Evolutionary conservation across 2,329 filamentous ascomycete genomes (phyloP).

Genomic region (Botrytis fragariae): DNA sequence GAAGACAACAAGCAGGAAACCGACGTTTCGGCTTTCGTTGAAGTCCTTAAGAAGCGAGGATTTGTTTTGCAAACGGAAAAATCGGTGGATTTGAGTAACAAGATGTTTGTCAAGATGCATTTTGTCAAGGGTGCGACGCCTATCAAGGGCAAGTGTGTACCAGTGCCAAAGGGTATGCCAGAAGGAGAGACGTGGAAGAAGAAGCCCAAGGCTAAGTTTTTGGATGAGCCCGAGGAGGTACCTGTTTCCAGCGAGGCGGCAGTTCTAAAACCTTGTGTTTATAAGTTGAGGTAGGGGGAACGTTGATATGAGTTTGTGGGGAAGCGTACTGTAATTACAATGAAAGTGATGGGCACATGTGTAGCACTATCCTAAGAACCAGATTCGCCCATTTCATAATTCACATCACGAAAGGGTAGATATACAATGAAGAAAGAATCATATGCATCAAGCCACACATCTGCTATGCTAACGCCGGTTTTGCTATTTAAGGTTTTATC

Average conservation of each 20-base stretch:
- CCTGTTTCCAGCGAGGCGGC: constrained; percentile 61
- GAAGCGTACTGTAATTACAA: neutral
- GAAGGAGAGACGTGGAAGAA: constrained; percentile 62
- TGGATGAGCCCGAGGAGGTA: constrained; percentile 58
- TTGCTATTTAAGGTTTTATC: constrained; percentile 4
- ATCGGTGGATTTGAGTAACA: constrained; percentile 76
- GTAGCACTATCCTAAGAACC: neutral
- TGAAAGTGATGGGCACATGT: neutral
- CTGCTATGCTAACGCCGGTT: constrained; percentile 7
- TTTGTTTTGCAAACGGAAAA: constrained; percentile 75
- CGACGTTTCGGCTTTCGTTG: constrained; percentile 82
- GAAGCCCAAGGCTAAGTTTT: constrained; percentile 75
- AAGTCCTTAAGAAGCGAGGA: constrained; percentile 74
- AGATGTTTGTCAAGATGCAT: constrained; percentile 98
- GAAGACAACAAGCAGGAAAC: constrained; percentile 68
- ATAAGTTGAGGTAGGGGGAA: constrained; percentile 66
- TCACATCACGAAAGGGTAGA: neutral
- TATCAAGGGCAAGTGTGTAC: constrained; percentile 70
- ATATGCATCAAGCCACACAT: neutral
- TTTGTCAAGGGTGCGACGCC: constrained; percentile 83
- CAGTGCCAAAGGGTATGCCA: constrained; percentile 43
- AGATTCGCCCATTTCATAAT: neutral
- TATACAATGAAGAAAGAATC: neutral
- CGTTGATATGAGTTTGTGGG: neutral
- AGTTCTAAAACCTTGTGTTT: constrained; percentile 90